Base-by-base conservation (phyloP, 192 early-diverging fungal genomes). In the Backusella liffmaniae region DNA sequence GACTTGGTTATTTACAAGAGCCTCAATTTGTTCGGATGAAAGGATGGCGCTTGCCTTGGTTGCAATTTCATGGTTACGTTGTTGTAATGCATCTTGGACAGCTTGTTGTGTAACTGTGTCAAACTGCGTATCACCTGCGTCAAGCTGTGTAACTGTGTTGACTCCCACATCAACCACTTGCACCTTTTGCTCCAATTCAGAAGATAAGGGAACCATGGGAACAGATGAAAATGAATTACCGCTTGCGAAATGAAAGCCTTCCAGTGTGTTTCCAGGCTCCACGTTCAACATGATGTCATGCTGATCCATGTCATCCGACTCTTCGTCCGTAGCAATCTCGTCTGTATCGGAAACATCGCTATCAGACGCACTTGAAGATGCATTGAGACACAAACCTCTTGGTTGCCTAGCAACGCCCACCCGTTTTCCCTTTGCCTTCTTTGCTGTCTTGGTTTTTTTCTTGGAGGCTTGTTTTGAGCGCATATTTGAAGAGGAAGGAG, bases 151-250 rank as follows among this genome's bases (percentile, higher is more conserved):
- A 51, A 59, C 44, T n/a, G 75, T 76, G 37, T 76, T 76, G n/a
- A 70, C 67, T n/a, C 65, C 75, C 12, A 41, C 49, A 37, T 76
- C 75, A 23, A 76, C 32, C 7, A 41, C 32, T 32, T 66, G 49
- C 15, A 71, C 73, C 44, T 74, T 65, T 37, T 53, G 30, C 56
- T 10, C 72, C 36, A 79, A 74, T 70, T 79, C 77, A 13, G 46
- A 70, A 59, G 66, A 67, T 36, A 79, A 70, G 13, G 73, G 65
- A 2, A 62, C 30, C 72, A 73, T 73, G 0, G 72, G 36, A 23
- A 21, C 23, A 49, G 70, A 44, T 18, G 41, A 46, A 18, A 71
- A 71, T 4, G 39, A 30, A 49, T 29, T 44, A 13, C 35, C 15
- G 37, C 37, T 21, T 12, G 41, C 15, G 35, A 67, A 69, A 2